These are phyloP conservation scores for Talaromyces sp. DNA, from an alignment of 2,329 filamentous ascomycete species.

Conservation along the genomic window DNA sequence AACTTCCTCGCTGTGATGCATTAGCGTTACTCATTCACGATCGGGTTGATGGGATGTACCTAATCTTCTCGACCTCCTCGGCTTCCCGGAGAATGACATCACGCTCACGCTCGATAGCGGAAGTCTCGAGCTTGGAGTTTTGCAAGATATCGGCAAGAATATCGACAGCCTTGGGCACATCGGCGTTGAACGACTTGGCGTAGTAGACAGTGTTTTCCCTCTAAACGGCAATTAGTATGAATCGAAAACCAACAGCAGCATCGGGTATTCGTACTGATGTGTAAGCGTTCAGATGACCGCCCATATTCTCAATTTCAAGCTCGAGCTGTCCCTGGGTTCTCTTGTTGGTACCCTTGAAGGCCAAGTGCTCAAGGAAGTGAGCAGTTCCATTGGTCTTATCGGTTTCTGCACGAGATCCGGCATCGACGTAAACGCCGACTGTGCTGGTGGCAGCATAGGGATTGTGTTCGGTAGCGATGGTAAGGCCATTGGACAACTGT, in stretches of 20 bases:
- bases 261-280: constrained; percentile 69
- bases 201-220: constrained; percentile 99
- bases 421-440: constrained; percentile 98
- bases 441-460: constrained; percentile 98
- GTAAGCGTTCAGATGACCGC: constrained; percentile 97
- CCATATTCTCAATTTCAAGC: constrained; percentile 99
- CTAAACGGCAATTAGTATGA: constrained; percentile 44
- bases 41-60: background rate
- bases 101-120: constrained; percentile 92
- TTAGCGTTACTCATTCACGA: background rate
- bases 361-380: constrained; percentile 98
- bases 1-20: constrained; percentile 83
- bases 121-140: constrained; percentile 94
- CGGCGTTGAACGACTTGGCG: constrained; percentile 97
- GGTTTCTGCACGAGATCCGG: constrained; percentile 95
- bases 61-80: constrained; percentile 92
- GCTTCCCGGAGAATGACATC: constrained; percentile 98
- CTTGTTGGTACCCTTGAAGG: constrained; percentile 98
- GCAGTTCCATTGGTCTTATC: constrained; percentile 98
- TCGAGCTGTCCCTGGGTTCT: constrained; percentile 95
- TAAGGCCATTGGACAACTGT: constrained; percentile 42
- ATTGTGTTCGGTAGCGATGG: constrained; percentile 95
- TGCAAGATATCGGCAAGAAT: constrained; percentile 99
- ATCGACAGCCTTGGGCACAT: constrained; percentile 93
- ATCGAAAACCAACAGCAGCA: constrained; percentile 16